A percentile compares a stretch with the other conserved stretches of the same genome.
Evolutionary conservation across 306 rosid species (phyloP).

Genomic region (Citrullus mucosospermus): DNA sequence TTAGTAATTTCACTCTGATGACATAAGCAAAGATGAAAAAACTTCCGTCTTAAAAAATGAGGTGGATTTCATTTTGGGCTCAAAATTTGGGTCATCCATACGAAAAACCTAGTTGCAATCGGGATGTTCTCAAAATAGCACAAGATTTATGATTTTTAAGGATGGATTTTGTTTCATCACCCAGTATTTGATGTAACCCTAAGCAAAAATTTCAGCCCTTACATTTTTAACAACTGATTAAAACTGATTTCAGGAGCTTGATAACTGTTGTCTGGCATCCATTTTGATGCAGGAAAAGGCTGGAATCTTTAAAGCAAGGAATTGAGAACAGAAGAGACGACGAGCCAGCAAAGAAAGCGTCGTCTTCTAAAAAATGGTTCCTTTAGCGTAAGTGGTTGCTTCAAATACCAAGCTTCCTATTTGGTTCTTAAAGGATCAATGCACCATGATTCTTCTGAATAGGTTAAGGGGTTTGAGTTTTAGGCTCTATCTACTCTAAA

Average conservation of each 20-base stretch:
- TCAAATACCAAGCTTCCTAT: not conserved
- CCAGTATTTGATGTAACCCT: not conserved
- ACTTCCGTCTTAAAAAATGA: too few species aligned
- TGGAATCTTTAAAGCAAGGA: constrained; percentile 69
- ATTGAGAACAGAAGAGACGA: constrained; percentile 34
- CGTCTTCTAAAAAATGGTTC: constrained; percentile 26
- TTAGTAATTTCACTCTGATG: too few species aligned
- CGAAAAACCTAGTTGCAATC: not conserved
- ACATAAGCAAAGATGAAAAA: too few species aligned
- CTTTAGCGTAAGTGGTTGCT: constrained; percentile 10
- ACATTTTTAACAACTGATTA: not conserved
- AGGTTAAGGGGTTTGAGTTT: not conserved
- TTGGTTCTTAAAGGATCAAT: not conserved
- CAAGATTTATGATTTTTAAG: not conserved
- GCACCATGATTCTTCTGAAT: not conserved
- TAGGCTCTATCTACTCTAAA: not conserved
- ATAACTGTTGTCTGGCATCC: not conserved
- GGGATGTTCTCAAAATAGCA: not conserved
- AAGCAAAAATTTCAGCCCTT: not conserved
- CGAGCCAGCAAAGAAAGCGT: constrained; percentile 11
- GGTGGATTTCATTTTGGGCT: too few species aligned
- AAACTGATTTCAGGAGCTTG: not conserved
- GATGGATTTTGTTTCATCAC: not conserved
- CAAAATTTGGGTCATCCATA: too few species aligned
- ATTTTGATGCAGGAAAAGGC: constrained; percentile 47